phyloP scores from a whole-genome alignment of 805 yeast genomes.

The Nakazawaea laoshanensis region DNA sequence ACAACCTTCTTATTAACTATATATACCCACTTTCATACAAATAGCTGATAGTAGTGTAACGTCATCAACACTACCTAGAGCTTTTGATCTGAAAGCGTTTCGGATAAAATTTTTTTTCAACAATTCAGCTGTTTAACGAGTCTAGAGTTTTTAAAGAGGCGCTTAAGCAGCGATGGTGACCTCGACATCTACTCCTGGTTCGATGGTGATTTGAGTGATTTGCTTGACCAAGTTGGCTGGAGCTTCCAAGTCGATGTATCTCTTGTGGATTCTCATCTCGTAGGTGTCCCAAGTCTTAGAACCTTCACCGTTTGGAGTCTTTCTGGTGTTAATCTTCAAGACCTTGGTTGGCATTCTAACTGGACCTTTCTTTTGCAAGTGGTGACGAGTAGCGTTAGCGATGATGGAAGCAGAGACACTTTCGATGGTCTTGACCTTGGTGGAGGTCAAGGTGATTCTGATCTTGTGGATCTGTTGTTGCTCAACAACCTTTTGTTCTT shows the following conservation, averaged over 20 bases:
- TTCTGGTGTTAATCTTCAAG: constrained; percentile 97
- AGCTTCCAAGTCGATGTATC: constrained; percentile 96
- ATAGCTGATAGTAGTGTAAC: constrained; percentile 10
- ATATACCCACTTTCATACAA: not conserved
- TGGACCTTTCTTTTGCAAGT: constrained; percentile 95
- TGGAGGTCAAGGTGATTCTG: constrained; percentile 98
- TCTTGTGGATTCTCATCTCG: constrained; percentile 99
- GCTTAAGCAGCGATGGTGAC: constrained; percentile 80
- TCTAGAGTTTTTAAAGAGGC: constrained; percentile 1
- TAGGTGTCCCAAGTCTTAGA: constrained; percentile 99
- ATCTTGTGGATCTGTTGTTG: constrained; percentile 87
- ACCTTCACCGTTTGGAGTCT: constrained; percentile 99
- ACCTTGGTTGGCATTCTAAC: constrained; percentile 99
- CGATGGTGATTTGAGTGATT: constrained; percentile 96
- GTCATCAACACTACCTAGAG: constrained; percentile 11
- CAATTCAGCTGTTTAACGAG: not conserved
- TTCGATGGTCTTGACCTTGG: constrained; percentile 98
- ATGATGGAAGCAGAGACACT: constrained; percentile 89
- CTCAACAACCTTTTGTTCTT: constrained; percentile 79
- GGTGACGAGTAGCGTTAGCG: constrained; percentile 74
- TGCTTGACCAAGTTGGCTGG: constrained; percentile 90
- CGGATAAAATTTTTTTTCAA: not conserved
- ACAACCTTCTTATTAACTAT: too few species aligned
- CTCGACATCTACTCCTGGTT: constrained; percentile 98
- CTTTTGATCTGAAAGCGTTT: too few species aligned